Conservation (phyloP, 2,329 filamentous ascomycete species). For the Penicillium digitatum region DNA sequence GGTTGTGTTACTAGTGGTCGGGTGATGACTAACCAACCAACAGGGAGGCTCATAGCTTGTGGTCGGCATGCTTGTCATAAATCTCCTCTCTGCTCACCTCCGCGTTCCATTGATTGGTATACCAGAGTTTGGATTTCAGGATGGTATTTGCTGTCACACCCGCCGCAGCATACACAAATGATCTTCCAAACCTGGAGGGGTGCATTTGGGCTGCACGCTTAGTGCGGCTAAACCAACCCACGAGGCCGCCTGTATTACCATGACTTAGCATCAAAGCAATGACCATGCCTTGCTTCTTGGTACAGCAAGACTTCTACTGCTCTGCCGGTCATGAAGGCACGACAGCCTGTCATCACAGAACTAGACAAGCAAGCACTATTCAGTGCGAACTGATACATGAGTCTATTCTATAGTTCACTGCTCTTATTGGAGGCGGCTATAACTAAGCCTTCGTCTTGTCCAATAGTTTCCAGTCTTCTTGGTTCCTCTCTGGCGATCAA, state of each 20-base stretch:
- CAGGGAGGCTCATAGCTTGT: neutral
- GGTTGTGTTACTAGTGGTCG: too few species aligned
- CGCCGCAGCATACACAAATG: neutral
- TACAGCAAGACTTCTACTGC: neutral
- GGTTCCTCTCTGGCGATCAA: neutral
- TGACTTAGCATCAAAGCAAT: neutral
- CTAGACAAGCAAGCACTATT: neutral
- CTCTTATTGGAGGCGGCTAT: neutral
- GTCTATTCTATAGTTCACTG: neutral
- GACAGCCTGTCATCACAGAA: neutral
- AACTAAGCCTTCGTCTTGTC: neutral
- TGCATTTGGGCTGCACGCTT: neutral
- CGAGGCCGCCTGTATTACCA: neutral
- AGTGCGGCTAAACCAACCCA: neutral
- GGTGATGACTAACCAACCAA: too few species aligned
- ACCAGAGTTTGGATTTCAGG: neutral
- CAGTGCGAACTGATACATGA: neutral
- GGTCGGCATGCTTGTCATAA: neutral
- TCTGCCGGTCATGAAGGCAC: neutral
- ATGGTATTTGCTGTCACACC: neutral
- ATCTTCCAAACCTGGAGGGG: neutral
- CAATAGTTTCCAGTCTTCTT: neutral
- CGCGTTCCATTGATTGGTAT: neutral
- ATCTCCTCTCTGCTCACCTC: neutral
- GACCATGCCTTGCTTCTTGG: neutral